Evolutionary conservation across 495 filamentous ascomycete genomes (phyloP), one percentile per base, ranked within the genome.

Genomic region (Thermochaetoides thermophila): DNA sequence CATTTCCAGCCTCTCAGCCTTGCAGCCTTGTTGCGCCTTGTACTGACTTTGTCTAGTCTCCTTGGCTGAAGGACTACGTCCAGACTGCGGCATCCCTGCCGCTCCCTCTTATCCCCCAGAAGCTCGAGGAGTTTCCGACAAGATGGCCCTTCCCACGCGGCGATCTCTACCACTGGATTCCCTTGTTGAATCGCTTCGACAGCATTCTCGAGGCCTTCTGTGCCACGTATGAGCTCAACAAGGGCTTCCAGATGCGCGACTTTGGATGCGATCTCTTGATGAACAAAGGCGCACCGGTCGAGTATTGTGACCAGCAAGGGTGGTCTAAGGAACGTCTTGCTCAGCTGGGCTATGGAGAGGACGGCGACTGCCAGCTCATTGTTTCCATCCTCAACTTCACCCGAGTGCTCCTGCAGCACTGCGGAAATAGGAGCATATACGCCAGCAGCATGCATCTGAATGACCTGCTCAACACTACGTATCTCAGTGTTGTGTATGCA

Each of bases 81-180:
- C 53, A 69, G 27, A 64, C 62, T 43, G 74, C 76, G 17, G 73
- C 68, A 29, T 70, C 66, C n/a, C 59, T 75, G 45, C 69, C 84
- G 11, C 57, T 94, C 43, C 68, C 74, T 43, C 69, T 81, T 41
- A 68, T 99, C 45, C 81, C 85, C 35, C 55, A 67, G 35, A 71
- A 80, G 44, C 76, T 99, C 31, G 60, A 64, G 40, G 71, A 69
- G 42, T 95, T 96, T 53, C 84, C 86, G 40, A 70, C 71, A 35
- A 66, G 74, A 69, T 96, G 87, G 91, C 82, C 82, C 17, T 94
- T 95, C 48, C 87, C 86, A n/a, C 71, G 89, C 53, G 91, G 91
- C 29, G 91, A 99, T 46, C 65, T 96, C 27, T 96, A 96, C 48
- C 85, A 99, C 64, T 99, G 91, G 91, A 95, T 96, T 49, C 76